These are phyloP conservation scores for Penicillium sclerotiorum DNA, from an alignment of 2,329 filamentous ascomycete species.

Conservation along the genomic window DNA sequence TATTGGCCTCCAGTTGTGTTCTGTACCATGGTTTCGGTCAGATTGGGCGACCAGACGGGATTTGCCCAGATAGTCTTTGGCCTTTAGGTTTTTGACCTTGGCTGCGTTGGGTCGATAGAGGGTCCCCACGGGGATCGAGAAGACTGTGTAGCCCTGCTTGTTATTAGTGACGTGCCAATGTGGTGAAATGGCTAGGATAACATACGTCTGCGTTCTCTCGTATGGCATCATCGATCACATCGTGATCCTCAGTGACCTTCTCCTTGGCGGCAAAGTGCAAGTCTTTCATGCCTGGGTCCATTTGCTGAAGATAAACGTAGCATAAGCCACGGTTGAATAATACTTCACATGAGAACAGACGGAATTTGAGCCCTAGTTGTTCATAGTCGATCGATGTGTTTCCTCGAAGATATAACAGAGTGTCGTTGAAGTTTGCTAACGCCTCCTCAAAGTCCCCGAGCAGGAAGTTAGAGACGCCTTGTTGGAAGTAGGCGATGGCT, in stretches of 20 bases:
- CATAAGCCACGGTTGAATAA: conserved; percentile 96
- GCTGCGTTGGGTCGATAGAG: conserved; percentile 95
- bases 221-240: conserved; percentile 97
- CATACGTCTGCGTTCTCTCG: conserved; percentile 83
- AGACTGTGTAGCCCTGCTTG: conserved; percentile 88
- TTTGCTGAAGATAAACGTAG: conserved; percentile 95
- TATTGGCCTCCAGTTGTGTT: conserved; percentile 76
- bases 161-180: neutral
- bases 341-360: conserved; percentile 95
- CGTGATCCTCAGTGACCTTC: conserved; percentile 93
- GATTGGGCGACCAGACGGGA: conserved; percentile 89
- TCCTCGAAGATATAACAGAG: conserved; percentile 86
- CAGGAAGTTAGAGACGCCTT: conserved; percentile 96
- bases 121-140: conserved; percentile 94
- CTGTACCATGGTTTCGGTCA: conserved; percentile 65
- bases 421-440: conserved; percentile 98
- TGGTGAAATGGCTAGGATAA: neutral
- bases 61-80: conserved; percentile 96
- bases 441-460: conserved; percentile 97
- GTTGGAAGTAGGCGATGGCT: conserved; percentile 96
- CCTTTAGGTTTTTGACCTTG: conserved; percentile 97
- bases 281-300: conserved; percentile 87
- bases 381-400: conserved; percentile 99
- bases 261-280: conserved; percentile 88
- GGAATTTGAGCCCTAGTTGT: conserved; percentile 91